Evolutionary conservation across 805 yeast genomes (phyloP).

Genomic region (Monosporozyma aerobia): DNA sequence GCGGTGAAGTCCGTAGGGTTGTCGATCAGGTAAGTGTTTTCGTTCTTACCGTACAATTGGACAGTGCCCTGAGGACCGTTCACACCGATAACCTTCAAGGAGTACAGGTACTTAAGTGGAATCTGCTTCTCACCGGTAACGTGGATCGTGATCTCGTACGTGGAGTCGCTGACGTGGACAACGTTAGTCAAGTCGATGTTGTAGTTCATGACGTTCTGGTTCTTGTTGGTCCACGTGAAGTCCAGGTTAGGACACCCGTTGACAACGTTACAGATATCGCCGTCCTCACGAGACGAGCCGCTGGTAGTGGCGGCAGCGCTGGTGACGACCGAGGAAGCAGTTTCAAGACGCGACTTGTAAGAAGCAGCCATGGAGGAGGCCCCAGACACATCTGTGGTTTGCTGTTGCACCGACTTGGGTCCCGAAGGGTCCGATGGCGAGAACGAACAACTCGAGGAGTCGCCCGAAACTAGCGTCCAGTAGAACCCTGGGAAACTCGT

Average conservation of each 20-base stretch:
- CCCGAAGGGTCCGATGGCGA: too few relatives aligned
- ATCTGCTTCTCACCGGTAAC: conserved; percentile 12
- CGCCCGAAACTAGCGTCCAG: too few relatives aligned
- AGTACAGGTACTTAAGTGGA: conserved; percentile 10
- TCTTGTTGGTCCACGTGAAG: conserved; percentile 7
- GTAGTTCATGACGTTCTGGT: conserved; percentile 8
- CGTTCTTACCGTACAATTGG: conserved; percentile 13
- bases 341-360: too few relatives aligned
- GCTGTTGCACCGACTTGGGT: too few relatives aligned
- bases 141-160: conserved; percentile 14
- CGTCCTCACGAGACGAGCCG: too few relatives aligned
- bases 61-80: conserved; percentile 11
- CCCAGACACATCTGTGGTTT: too few relatives aligned
- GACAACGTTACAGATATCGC: too few relatives aligned
- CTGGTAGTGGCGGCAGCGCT: too few relatives aligned
- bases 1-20: conserved; percentile 17
- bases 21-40: conserved; percentile 7
- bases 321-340: too few relatives aligned
- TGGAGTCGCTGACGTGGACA: conserved; percentile 5
- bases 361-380: too few relatives aligned
- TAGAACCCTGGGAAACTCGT: too few relatives aligned
- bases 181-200: background rate
- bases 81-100: conserved; percentile 12
- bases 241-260: conserved; percentile 14
- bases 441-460: too few relatives aligned